Conservation (phyloP, 495 filamentous ascomycete species). For the Immersiella caudata region DNA sequence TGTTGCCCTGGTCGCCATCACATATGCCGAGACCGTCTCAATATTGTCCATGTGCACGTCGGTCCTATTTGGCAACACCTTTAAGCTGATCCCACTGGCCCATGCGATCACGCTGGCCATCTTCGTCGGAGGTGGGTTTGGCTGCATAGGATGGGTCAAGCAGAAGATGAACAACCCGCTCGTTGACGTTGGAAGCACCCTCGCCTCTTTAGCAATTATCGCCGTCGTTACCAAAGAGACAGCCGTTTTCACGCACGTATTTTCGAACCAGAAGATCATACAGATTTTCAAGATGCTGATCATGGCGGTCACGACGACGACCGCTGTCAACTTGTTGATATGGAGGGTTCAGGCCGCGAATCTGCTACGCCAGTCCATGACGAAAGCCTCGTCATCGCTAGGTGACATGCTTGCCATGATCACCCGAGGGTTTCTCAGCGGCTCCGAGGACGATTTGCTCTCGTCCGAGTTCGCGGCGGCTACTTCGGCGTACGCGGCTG, state of each 20-base stretch:
- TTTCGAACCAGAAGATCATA: slow-evolving; percentile 78
- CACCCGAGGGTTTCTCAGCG: slow-evolving; percentile 81
- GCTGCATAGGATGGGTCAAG: slow-evolving; percentile 92
- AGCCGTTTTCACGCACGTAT: slow-evolving; percentile 74
- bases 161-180: slow-evolving; percentile 82
- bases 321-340: slow-evolving; percentile 74
- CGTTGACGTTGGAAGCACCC: slow-evolving; percentile 87
- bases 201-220: slow-evolving; percentile 89
- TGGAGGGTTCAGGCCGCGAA: slow-evolving; percentile 80
- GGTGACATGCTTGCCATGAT: slow-evolving; percentile 82
- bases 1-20: slow-evolving; percentile 79
- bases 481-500: slow-evolving; percentile 66
- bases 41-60: slow-evolving; percentile 87
- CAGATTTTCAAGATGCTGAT: slow-evolving; percentile 91
- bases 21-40: slow-evolving; percentile 79
- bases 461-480: slow-evolving; percentile 65
- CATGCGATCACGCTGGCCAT: slow-evolving; percentile 81
- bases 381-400: slow-evolving; percentile 72
- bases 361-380: slow-evolving; percentile 74
- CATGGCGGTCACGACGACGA: slow-evolving; percentile 79
- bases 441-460: slow-evolving; percentile 76
- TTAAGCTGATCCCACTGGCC: slow-evolving; percentile 68
- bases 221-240: slow-evolving; percentile 92
- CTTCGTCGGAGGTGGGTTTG: slow-evolving; percentile 87
- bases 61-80: slow-evolving; percentile 67